Base-by-base conservation (phyloP, 1,284 basidiomycete species). In the Irpex sp. region DNA sequence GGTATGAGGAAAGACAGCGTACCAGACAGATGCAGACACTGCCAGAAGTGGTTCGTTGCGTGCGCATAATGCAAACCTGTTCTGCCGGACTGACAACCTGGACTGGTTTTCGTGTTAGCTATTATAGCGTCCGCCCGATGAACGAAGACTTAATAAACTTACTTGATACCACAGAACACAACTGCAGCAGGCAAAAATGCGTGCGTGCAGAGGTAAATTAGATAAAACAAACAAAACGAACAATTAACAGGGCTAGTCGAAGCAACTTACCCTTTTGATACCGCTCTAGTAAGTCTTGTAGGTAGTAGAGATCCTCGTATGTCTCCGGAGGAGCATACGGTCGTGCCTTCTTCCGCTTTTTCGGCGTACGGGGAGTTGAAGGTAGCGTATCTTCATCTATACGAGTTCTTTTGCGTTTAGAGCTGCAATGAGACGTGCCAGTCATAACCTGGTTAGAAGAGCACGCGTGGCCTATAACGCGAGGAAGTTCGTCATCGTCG, bases 231-330 rank as follows among this genome's bases (percentile, higher is more conserved):
- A n/a, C n/a, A n/a, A n/a, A n/a, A n/a, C n/a, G n/a, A n/a, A n/a
- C n/a, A n/a, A n/a, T n/a, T n/a, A n/a, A n/a, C n/a, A n/a, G n/a
- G n/a, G n/a, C 17, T 9, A 50, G 5, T 31, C 5, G 2, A 11
- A 43, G 50, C 49, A 11, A 63, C 59, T 19, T 46, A 64, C 63
- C 56, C 21, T 64, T 59, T 8, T 58, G 39, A 47, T 59, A 58
- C 26, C 1, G 55, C 9, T 59, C 60, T n/a, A 64, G 37, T 36
- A 58, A 55, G 35, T 64, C 63, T 9, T 49, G 63, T n/a, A 64
- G 47, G 46, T 61, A 61, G 31, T 64, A 56, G 11, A 64, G 55
- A 43, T 64, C 60, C 19, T 64, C 60, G 37, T 64, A 64, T 21
- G 7, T 47, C 31, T 64, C 60, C 15, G 63, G 63, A 8, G 63